Evolutionary conservation across 768 basidiomycete genomes (phyloP), one percentile per base, ranked within the genome.

Genomic region (Leucogyrophana mollusca): DNA sequence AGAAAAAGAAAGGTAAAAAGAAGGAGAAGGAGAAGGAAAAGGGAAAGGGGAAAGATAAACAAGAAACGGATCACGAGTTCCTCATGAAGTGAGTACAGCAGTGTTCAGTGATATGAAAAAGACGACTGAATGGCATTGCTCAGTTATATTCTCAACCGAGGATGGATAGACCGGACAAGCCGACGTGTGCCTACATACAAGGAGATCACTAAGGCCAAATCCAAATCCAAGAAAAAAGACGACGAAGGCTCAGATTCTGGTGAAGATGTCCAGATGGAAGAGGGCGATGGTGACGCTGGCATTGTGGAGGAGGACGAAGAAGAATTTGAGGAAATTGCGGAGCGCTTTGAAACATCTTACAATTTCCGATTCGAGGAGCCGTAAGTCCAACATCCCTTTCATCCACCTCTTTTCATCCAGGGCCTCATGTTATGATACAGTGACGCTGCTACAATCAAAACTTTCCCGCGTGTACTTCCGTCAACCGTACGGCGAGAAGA

Each of bases 341-440:
- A 96, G 22, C 80, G 81, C 35, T 99, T 97, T 54, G 96, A 99
- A 69, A 83, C 81, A n/a, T 89, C 88, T 13, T 99, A 97, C 70
- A 98, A 98, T 66, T 96, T 96, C 71, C 83, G 96, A 43, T 99
- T 92, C 63, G 95, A 99, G 65, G 95, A 99, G 66, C 88, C 90
- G 82, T 92, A 58, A 57, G 92, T 83, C 20, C 22, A 14, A 21
- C 17, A 6, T 18, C 9, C 34, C 9, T 40, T n/a, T 9, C n/a
- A 4, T 34, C 34, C 13, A 30, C 9, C 30, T n/a, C 36, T 36
- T 10, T 24, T 17, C n/a, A n/a, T n/a, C n/a, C n/a, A n/a, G n/a
- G n/a, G n/a, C n/a, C n/a, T n/a, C n/a, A n/a, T n/a, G n/a, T 24
- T 34, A 20, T 35, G 11, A 14, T 43, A 20, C 55, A 90, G 90